Base-by-base conservation (phyloP, 257 asterid genomes). In the Coffea eugenioides region DNA sequence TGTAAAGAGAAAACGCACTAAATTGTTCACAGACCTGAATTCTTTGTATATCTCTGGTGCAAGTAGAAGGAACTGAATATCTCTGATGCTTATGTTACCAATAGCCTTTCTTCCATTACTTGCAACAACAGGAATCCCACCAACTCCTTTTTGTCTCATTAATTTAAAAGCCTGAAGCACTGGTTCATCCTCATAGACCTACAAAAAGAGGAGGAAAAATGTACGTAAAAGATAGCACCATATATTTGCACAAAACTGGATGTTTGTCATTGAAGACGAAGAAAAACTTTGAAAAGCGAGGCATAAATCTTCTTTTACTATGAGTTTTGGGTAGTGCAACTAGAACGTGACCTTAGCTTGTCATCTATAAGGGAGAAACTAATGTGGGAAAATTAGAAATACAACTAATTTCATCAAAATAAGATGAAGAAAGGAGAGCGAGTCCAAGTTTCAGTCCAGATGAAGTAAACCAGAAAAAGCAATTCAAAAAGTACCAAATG, bases 51-150 rank as follows among this genome's bases (percentile, higher is more conserved):
- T 94, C 80, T 89, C 97, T 11, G 99, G 99, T 71, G 98, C 93
- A 46, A 88, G 91, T 43, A 96, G 97, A 85, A 96, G 99, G 90
- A 86, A 96, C 80, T 96, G 99, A 57, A 96, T 89, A 85, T 96
- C 99, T 83, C 98, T 87, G 83, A 96, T 96, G 86, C 98, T 96
- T 88, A 94, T 94, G 81, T 94, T 94, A 77, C 99, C 99, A 51
- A 96, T 84, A 21, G 98, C 94, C 79, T 90, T 92, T 34, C 39
- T 88, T 67, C 97, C 97, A 76, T 85, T 92, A 69, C 89, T 88
- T 65, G 86, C 92, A 57, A 96, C 94, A 72, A 96, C 97, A 0
- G 99, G 99, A 18, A 96, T 80, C 21, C 95, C 99, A 77, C 99
- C 99, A 23, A 94, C 94, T 57, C 97, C 98, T 39, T 94, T 88